phyloP scores from a whole-genome alignment of 345 rosid genomes.

The Brassica incana region DNA sequence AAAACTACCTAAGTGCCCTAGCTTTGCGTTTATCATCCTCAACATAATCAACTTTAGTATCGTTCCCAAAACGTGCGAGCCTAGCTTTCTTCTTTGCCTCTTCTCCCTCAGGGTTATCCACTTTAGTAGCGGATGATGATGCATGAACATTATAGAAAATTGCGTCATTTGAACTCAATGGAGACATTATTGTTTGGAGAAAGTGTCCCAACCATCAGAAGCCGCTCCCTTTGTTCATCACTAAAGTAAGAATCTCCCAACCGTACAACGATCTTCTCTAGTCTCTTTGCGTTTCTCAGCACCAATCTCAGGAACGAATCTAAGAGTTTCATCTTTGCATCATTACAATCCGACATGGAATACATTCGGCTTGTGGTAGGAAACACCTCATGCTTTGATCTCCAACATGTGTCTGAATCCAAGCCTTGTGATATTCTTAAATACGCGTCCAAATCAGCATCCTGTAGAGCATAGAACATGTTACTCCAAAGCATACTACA shows the following conservation, averaged over 20 bases:
- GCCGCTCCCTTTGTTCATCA: neutral
- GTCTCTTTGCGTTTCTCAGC: neutral
- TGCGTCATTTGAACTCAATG: neutral
- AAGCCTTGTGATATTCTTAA: neutral
- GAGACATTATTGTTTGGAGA: neutral
- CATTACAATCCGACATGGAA: neutral
- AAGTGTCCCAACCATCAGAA: neutral
- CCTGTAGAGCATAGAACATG: neutral
- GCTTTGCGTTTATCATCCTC: slow-evolving; percentile 87
- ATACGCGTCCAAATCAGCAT: neutral
- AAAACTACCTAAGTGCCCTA: slow-evolving; percentile 67
- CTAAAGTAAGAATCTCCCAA: neutral
- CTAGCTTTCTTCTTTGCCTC: no score
- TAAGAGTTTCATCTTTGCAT: neutral
- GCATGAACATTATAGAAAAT: no score
- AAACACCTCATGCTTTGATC: neutral
- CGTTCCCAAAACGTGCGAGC: no score
- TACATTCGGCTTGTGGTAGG: neutral
- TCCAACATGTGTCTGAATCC: neutral
- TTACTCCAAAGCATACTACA: neutral
- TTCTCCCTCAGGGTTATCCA: no score
- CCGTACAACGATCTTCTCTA: neutral
- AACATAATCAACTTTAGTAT: slow-evolving; percentile 30
- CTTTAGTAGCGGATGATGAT: no score
- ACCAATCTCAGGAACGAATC: neutral